Evolutionary conservation across 495 filamentous ascomycete species (phyloP).

Genomic region (Entonaema liquescens): DNA sequence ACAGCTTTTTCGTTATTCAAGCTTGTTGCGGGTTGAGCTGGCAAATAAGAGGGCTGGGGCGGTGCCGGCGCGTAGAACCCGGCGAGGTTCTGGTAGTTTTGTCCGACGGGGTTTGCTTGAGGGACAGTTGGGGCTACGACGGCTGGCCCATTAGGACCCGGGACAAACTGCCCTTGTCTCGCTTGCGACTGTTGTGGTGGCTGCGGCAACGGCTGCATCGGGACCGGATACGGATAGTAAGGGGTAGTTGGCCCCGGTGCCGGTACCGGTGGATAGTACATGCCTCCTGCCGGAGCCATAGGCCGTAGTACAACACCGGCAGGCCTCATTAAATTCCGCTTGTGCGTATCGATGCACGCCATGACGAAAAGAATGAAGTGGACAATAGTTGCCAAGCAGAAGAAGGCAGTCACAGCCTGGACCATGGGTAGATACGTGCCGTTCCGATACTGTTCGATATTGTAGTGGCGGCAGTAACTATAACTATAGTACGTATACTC

Average conservation of each 20-base stretch:
- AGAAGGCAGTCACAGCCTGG: constrained; percentile 33
- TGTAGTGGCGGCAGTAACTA: constrained; percentile 30
- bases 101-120: constrained; percentile 1
- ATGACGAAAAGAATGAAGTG: constrained; percentile 56
- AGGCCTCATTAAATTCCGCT: constrained; percentile 37
- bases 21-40: constrained; percentile 1
- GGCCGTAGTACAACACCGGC: constrained; percentile 31
- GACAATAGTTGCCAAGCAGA: constrained; percentile 28
- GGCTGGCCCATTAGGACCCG: background rate
- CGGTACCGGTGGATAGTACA: constrained; percentile 34
- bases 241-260: constrained; percentile 14
- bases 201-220: constrained; percentile 21
- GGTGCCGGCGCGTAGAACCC: constrained; percentile 36
- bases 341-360: constrained; percentile 55
- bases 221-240: constrained; percentile 40
- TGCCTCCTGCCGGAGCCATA: constrained; percentile 7
- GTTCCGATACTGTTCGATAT: constrained; percentile 7
- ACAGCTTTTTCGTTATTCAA: constrained; percentile 21
- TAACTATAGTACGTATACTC: constrained; percentile 8
- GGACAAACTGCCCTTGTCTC: constrained; percentile 1
- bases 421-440: constrained; percentile 29
- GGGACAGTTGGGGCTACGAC: background rate
- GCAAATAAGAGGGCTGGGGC: constrained; percentile 1
- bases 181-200: background rate
- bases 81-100: constrained; percentile 33